These are phyloP conservation scores for Auricularia sp. DNA, from an alignment of 768 basidiomycete genomes.

Conservation along the genomic window DNA sequence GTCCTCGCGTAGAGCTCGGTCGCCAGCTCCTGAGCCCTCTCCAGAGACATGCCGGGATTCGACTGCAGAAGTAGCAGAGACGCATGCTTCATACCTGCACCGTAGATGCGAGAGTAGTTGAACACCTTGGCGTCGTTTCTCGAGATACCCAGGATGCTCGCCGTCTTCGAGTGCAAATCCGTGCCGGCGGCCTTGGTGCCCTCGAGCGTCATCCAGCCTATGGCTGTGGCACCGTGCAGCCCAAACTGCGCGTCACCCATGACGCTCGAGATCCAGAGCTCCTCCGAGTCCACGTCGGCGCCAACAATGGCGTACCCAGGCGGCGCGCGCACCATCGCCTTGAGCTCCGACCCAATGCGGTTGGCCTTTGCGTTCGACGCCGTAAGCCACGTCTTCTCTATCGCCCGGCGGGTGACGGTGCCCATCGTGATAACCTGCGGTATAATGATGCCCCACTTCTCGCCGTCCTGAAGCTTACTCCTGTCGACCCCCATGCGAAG, in stretches of 20 bases:
- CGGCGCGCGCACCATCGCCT: constrained; percentile 94
- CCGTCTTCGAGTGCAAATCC: constrained; percentile 94
- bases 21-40: constrained; percentile 71
- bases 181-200: constrained; percentile 92
- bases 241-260: constrained; percentile 99
- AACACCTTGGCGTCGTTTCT: constrained; percentile 96
- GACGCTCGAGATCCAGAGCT: constrained; percentile 96
- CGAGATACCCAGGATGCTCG: constrained; percentile 82
- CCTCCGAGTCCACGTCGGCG: constrained; percentile 97
- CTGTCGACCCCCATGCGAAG: constrained; percentile 42
- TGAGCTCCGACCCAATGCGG: constrained; percentile 95
- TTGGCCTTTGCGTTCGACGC: constrained; percentile 97
- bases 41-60: constrained; percentile 66
- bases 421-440: constrained; percentile 98
- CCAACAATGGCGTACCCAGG: constrained; percentile 91
- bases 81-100: constrained; percentile 95
- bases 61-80: constrained; percentile 77
- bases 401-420: constrained; percentile 92
- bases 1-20: constrained; percentile 83
- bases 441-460: constrained; percentile 82
- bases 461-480: constrained; percentile 14
- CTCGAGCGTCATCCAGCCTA: constrained; percentile 99
- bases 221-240: constrained; percentile 87
- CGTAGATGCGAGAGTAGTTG: constrained; percentile 98
- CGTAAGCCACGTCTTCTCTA: constrained; percentile 97